Percentiles rank a stretch among this genome's conserved stretches.
Conservation (phyloP, 2,329 filamentous ascomycete species). For the Penicillium sp. region DNA sequence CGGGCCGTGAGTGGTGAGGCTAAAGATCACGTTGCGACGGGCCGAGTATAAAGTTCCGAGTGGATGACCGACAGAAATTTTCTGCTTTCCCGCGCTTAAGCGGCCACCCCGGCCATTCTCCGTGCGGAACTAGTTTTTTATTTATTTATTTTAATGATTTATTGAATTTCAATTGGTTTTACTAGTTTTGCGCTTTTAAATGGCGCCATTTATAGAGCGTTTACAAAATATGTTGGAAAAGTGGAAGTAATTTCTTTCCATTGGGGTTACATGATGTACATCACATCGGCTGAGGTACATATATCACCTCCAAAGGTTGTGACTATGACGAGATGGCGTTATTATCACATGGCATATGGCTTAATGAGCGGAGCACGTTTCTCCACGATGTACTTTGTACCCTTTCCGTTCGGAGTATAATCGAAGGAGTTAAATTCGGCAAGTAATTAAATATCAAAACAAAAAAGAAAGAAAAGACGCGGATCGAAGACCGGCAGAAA, state of each 20-base stretch:
- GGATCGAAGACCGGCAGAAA: constrained; percentile 1
- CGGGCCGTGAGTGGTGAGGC: constrained; percentile 4
- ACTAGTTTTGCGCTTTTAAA: constrained; percentile 1
- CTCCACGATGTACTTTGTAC: neutral
- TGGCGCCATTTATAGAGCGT: constrained; percentile 5
- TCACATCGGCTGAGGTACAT: neutral
- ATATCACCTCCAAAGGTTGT: neutral
- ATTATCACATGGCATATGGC: neutral
- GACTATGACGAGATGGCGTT: constrained; percentile 10
- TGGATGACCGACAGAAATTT: constrained; percentile 22
- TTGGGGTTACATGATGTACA: neutral
- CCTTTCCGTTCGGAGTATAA: neutral
- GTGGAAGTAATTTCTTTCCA: neutral
- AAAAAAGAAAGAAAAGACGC: neutral
- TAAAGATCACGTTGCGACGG: constrained; percentile 20
- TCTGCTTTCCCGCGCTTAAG: constrained; percentile 19
- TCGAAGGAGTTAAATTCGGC: neutral
- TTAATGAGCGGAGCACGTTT: neutral
- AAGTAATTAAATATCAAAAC: neutral
- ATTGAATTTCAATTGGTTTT: neutral
- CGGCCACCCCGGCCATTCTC: constrained; percentile 10
- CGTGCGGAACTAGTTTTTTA: neutral
- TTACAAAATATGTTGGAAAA: neutral
- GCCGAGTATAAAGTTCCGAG: constrained; percentile 20
- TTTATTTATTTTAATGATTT: neutral